Conservation (phyloP, 345 rosid species). For the Melaleuca quinquenervia region DNA sequence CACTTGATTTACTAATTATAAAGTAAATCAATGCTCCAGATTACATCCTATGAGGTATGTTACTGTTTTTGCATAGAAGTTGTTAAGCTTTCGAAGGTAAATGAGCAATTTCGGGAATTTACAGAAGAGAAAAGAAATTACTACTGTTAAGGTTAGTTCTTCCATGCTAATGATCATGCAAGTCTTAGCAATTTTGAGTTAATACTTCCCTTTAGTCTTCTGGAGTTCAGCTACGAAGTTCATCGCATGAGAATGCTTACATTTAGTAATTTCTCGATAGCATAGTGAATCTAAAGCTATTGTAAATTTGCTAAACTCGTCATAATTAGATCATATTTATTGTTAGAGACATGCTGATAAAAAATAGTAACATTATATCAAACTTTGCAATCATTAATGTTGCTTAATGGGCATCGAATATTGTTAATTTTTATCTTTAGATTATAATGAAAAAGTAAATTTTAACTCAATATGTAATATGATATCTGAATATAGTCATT, state of each 20-base stretch:
- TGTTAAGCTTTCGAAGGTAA: background rate
- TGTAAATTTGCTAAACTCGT: background rate
- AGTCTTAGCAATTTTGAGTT: background rate
- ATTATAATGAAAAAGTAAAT: too few species aligned
- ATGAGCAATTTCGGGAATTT: background rate
- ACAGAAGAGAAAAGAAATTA: background rate
- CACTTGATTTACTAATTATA: background rate
- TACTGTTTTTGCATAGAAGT: background rate
- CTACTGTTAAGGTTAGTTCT: background rate
- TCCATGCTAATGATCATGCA: background rate
- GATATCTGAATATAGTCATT: too few species aligned
- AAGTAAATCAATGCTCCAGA: background rate
- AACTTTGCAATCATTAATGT: background rate
- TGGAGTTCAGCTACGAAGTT: background rate
- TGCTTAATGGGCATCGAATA: too few species aligned
- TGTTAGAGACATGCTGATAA: background rate
- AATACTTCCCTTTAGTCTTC: background rate
- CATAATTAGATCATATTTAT: background rate
- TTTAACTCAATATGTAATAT: too few species aligned
- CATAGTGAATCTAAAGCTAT: background rate
- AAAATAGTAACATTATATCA: background rate
- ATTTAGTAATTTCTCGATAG: too few species aligned
- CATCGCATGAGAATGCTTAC: too few species aligned
- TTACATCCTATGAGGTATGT: rapidly evolving
- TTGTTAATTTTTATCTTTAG: too few species aligned